Evolutionary conservation across 495 filamentous ascomycete genomes (phyloP), one percentile per base, ranked within the genome.

Genomic region (Paragyromitra xinjiangensis): DNA sequence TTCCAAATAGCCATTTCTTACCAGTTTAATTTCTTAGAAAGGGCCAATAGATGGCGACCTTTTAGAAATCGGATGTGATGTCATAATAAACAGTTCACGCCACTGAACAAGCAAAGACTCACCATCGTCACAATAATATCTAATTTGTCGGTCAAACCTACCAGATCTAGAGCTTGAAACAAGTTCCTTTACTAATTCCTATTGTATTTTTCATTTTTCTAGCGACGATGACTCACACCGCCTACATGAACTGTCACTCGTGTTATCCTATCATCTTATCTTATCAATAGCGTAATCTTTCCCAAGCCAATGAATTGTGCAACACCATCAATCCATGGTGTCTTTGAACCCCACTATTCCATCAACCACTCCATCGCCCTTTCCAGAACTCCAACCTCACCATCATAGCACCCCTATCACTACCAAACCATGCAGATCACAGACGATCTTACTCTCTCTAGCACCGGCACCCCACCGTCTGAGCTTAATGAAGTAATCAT

Each of bases 401-500:
- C 5, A 1, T 59, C 56, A 3, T 29, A 56, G 14, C 3, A 59
- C 37, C 12, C 37, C 29, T 34, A 59, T 4, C 9, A 19, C 3
- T 19, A 22, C 65, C 11, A 48, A 39, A 51, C 34, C 7, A n/a
- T 11, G 34, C 6, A 42, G 14, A 8, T 65, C 24, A 45, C 53
- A 37, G 12, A 22, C 0, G 62, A 59, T n/a, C 59, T 37, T 58
- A 14, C 11, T 6, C 59, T n/a, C 4, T 64, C 48, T 6, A 22
- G 61, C 37, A 39, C 50, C 14, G 29, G 37, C 1, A 12, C 3
- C 14, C 22, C 12, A 0, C 0, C 29, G 9, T 16, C 56, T 14
- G 69, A 63, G 14, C 50, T 73, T n/a, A 48, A 45, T n/a, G 71
- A 73, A 73, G 59, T 16, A 5, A 12, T 67, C 40, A 7, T 73